Base-by-base conservation (phyloP, 805 yeast genomes). In the baker's yeast (Saccharomyces cerevisiae) region DNA sequence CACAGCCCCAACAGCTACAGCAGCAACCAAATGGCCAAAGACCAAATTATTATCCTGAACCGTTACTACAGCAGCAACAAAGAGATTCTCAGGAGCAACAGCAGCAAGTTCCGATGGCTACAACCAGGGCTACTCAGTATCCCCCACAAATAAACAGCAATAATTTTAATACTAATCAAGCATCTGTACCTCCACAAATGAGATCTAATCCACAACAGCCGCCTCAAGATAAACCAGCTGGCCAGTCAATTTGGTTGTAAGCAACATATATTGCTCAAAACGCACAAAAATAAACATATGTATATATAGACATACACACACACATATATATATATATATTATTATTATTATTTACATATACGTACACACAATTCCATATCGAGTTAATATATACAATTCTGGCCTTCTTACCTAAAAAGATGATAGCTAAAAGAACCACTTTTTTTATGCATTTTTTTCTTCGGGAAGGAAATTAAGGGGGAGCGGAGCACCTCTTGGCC, bases 21-120 rank as follows among this genome's bases (percentile, higher is more conserved):
- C 51, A 49, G 17, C 58, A 48, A 53, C 57, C 22, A 43, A 56
- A 52, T 17, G 50, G 50, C 29, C 31, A 58, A 46, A 46, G 52
- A 41, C 41, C 56, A 31, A 49, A 51, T 17, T 48, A n/a, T 43
- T 48, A 14, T 36, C 48, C 43, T 36, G 61, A 56, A 21, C 57
- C 62, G n/a, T 41, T 55, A 9, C 50, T 58, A 53, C 60, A 58
- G 27, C 61, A 59, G 46, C 61, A 60, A 22, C 60, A 55, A 36
- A 53, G 53, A 47, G 54, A 57, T 31, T 50, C 51, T 22, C 53
- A 48, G 26, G 56, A 57, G 29, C 70, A 63, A 53, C 62, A 54
- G 41, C 61, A 57, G 50, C 57, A 52, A 46, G 43, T 17, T 17
- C 43, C 57, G 56, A 52, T 36, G 51, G 41, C 4, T 30, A 27